Base-by-base conservation (phyloP, 306 rosid genomes). In the Sesbania bispinosa region DNA sequence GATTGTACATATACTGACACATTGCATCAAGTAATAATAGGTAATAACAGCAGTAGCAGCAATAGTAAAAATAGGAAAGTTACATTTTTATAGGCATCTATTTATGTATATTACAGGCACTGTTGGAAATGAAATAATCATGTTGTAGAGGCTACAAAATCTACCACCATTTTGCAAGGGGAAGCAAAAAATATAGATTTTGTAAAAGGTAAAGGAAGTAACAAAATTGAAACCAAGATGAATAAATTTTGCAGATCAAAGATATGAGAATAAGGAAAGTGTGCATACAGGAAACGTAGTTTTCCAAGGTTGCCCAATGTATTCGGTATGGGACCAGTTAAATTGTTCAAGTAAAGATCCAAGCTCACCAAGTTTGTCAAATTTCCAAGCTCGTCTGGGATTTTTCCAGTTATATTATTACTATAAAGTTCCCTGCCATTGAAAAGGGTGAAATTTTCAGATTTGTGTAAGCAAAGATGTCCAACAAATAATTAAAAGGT, bases 321-420 rank as follows among this genome's bases (percentile, higher is more conserved):
- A 27, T 0, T 13, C 2, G 97, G 95, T 79, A 88, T 90, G 71
- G 8, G 2, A 46, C 92, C 92, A 55, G 0, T 59, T 74, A 90
- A 80, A 0, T 0, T 5, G 85, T 90, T 90, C 89, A 82, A 70
- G 86, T 88, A 90, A 78, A 90, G 97, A 90, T 90, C 97, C 92
- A 90, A 85, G 88, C 97, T 90, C 79, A 90, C 97, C 90, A 90
- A 86, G 83, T 83, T 76, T 75, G 85, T 64, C 82, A 90, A 80
- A 74, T 78, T 78, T 55, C 97, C 97, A 41, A 90, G 92, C 86
- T 90, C 95, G 0, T 78, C 84, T 0, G 95, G 97, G 74, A 90
- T 80, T 76, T 9, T 83, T 69, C 97, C 95, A 54, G 66, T 76
- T 79, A 90, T 85, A 48, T 80, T 82, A 65, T 90, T 88, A 52